These are phyloP conservation scores for Mrakia frigida DNA, from an alignment of 768 basidiomycete species.

Conservation along the genomic window DNA sequence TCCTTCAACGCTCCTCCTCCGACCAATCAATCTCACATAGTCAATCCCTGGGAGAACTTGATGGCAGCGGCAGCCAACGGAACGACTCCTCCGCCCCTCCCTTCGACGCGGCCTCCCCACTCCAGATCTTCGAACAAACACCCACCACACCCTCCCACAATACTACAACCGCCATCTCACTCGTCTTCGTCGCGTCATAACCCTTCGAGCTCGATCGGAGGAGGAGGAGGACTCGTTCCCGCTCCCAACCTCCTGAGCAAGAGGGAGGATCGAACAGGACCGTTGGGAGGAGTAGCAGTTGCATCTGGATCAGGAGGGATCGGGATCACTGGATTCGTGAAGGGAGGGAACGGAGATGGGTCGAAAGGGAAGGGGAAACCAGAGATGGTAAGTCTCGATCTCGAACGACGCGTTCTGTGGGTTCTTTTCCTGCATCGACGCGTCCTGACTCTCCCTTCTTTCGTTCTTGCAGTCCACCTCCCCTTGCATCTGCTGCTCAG, in stretches of 20 bases:
- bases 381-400: background rate
- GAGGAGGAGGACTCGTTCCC: background rate
- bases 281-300: background rate
- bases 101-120: background rate
- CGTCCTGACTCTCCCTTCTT: no score
- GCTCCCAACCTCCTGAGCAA: constrained; percentile 20
- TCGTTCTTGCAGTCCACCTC: constrained; percentile 11
- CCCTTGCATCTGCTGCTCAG: constrained; percentile 28
- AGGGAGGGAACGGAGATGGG: constrained; percentile 14
- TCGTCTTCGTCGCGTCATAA: background rate
- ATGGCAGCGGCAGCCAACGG: background rate
- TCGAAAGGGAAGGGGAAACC: constrained; percentile 12
- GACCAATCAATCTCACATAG: background rate
- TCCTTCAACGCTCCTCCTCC: background rate
- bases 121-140: background rate
- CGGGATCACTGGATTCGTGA: constrained; percentile 29
- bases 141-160: background rate
- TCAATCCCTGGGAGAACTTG: constrained; percentile 1
- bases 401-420: background rate
- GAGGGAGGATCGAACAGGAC: constrained; percentile 14
- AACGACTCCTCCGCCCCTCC: background rate
- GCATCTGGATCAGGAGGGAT: background rate
- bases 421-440: background rate
- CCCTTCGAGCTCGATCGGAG: background rate
- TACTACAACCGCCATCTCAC: background rate